Conservation (phyloP, 805 yeast genomes). For the Wickerhamomyces bovis region DNA sequence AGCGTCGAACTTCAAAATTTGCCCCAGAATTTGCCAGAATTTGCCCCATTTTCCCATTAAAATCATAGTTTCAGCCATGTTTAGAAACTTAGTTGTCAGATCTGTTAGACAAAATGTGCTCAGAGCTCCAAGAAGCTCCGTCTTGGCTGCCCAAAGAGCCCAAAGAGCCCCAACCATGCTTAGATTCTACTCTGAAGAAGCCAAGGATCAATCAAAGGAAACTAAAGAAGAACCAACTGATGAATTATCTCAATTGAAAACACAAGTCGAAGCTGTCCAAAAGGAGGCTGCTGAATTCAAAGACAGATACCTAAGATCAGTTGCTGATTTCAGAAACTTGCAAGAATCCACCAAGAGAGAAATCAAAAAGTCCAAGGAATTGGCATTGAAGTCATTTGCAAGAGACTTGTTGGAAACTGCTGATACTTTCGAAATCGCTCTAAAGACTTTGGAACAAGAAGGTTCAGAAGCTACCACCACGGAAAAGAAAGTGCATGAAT, state of each 20-base stretch:
- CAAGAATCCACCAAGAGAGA: constrained; percentile 27
- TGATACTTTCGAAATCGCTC: constrained; percentile 26
- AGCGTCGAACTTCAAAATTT: background rate
- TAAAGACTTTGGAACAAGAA: constrained; percentile 21
- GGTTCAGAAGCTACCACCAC: constrained; percentile 16
- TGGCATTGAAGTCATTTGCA: constrained; percentile 25
- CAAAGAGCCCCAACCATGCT: constrained; percentile 5
- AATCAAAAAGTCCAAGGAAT: constrained; percentile 24
- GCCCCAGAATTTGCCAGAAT: background rate
- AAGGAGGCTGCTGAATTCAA: constrained; percentile 24
- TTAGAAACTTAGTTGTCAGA: constrained; percentile 15
- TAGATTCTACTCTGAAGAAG: constrained; percentile 25
- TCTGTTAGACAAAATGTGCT: constrained; percentile 1
- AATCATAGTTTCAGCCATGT: constrained; percentile 5
- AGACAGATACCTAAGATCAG: constrained; percentile 22
- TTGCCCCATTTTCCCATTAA: background rate
- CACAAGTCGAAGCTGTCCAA: constrained; percentile 19
- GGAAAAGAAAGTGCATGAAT: constrained; percentile 29
- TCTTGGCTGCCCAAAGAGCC: constrained; percentile 5
- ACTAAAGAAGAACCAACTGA: constrained; percentile 17
- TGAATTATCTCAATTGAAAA: constrained; percentile 15
- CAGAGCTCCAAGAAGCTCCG: background rate
- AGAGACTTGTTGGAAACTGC: constrained; percentile 24
- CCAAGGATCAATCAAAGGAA: constrained; percentile 15
- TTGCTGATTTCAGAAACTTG: constrained; percentile 26